These are phyloP conservation scores for Pythium folliculosum DNA, from an alignment of 352 stramenopile species.

Conservation along the genomic window DNA sequence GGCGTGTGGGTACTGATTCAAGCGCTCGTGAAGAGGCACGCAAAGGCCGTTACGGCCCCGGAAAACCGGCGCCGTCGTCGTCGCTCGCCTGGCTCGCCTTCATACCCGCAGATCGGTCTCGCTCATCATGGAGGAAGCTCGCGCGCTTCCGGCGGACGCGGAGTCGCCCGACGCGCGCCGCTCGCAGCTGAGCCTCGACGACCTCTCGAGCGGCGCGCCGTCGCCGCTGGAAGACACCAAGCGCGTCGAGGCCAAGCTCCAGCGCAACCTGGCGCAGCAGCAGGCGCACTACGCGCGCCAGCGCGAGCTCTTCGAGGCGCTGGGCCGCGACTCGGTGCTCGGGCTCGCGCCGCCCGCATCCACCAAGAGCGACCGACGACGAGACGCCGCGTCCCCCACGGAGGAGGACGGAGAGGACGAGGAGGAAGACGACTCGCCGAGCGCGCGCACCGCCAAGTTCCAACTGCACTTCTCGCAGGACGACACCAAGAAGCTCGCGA, in stretches of 20 bases:
- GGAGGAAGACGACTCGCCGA: not conserved
- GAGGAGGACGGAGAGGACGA: not conserved
- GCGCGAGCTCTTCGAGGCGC: slow-evolving; percentile 57
- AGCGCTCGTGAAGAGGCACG: too few relatives aligned
- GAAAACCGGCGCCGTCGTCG: too few relatives aligned
- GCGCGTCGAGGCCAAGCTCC: slow-evolving; percentile 50
- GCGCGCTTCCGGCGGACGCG: not conserved
- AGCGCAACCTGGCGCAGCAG: slow-evolving; percentile 58
- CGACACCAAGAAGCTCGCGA: not conserved
- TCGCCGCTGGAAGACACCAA: slow-evolving; percentile 25
- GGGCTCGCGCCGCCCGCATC: slow-evolving; percentile 24
- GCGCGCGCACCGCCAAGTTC: slow-evolving; percentile 7
- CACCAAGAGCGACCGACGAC: slow-evolving; percentile 23
- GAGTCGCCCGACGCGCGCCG: slow-evolving; percentile 20
- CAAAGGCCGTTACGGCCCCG: too few relatives aligned
- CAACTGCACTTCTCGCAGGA: slow-evolving; percentile 15
- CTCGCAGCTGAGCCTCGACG: slow-evolving; percentile 47
- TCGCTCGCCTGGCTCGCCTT: too few relatives aligned
- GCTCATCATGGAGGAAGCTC: not conserved
- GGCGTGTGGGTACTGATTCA: too few relatives aligned
- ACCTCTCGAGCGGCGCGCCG: slow-evolving; percentile 38
- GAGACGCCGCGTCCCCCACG: too few relatives aligned
- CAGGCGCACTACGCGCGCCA: slow-evolving; percentile 65
- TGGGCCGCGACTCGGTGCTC: slow-evolving; percentile 31
- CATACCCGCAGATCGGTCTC: not conserved